Evolutionary conservation across 345 rosid species (phyloP).

Genomic region (Salix viminalis): DNA sequence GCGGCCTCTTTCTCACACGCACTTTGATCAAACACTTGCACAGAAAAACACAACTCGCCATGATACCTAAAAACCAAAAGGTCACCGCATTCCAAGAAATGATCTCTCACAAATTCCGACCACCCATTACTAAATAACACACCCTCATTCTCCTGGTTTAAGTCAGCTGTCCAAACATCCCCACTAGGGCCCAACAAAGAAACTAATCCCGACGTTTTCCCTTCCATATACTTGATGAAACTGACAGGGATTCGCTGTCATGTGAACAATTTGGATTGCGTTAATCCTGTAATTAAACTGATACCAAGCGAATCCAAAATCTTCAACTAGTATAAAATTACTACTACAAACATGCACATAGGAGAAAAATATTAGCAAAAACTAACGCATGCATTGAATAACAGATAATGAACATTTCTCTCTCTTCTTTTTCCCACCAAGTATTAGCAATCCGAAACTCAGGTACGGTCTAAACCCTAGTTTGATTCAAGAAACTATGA

Average conservation of each 20-base stretch:
- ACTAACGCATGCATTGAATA: too few relatives aligned
- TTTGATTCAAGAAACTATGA: too few relatives aligned
- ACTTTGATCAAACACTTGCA: constrained; percentile 50
- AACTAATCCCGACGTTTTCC: constrained; percentile 33
- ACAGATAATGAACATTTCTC: too few relatives aligned
- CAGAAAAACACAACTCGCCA: constrained; percentile 46
- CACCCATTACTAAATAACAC: constrained; percentile 43
- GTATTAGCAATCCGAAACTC: too few relatives aligned
- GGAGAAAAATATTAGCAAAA: background rate
- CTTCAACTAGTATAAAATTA: background rate
- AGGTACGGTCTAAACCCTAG: too few relatives aligned
- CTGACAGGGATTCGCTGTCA: constrained; percentile 45
- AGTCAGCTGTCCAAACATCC: constrained; percentile 40
- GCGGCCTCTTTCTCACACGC: constrained; percentile 55
- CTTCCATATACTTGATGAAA: constrained; percentile 41
- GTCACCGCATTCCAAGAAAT: constrained; percentile 47
- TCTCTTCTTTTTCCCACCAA: too few relatives aligned
- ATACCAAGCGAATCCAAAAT: background rate
- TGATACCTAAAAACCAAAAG: constrained; percentile 53
- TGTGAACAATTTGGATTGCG: background rate
- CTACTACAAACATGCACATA: background rate
- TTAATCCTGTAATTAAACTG: background rate
- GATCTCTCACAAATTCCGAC: constrained; percentile 44
- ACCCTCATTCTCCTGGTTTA: constrained; percentile 28
- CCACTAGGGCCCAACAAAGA: constrained; percentile 54